These are phyloP conservation scores for Daldinia childiae DNA, from an alignment of 495 filamentous ascomycete genomes.

Conservation along the genomic window DNA sequence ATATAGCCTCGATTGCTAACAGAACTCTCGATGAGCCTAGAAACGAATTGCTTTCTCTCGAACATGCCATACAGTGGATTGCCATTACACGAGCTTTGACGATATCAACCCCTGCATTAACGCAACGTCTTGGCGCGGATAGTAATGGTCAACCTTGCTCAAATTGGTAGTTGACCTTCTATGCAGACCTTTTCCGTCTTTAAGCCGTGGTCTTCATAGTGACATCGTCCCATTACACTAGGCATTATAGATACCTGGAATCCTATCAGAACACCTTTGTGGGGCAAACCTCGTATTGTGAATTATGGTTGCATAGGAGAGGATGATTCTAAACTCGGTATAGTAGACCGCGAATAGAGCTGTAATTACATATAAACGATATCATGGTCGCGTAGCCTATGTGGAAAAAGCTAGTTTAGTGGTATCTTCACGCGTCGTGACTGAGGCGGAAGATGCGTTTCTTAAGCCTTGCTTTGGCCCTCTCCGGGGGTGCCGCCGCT, in stretches of 20 bases:
- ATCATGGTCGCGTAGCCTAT: background rate
- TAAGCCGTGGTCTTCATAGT: slow-evolving; percentile 7
- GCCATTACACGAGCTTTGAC: slow-evolving; percentile 19
- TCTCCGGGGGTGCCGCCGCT: slow-evolving; percentile 18
- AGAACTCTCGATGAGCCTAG: background rate
- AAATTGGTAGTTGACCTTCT: slow-evolving; percentile 22
- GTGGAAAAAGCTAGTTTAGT: background rate
- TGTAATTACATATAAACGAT: background rate
- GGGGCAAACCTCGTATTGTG: background rate
- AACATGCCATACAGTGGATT: slow-evolving; percentile 2
- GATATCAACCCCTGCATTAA: slow-evolving; percentile 13
- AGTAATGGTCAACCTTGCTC: slow-evolving; percentile 6
- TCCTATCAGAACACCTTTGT: background rate
- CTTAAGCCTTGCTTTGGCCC: slow-evolving; percentile 13
- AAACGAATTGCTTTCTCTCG: background rate
- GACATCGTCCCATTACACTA: background rate
- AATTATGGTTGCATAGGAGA: background rate
- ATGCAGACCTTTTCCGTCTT: slow-evolving; percentile 11
- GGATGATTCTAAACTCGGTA: background rate
- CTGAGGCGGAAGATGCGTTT: slow-evolving; percentile 21
- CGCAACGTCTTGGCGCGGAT: slow-evolving; percentile 31
- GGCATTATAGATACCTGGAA: background rate
- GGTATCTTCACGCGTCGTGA: background rate
- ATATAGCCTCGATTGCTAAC: background rate
- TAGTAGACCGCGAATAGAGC: no score